Evolutionary conservation across 2,329 filamentous ascomycete species (phyloP).

Genomic region (Kalaharituber pfeilii): DNA sequence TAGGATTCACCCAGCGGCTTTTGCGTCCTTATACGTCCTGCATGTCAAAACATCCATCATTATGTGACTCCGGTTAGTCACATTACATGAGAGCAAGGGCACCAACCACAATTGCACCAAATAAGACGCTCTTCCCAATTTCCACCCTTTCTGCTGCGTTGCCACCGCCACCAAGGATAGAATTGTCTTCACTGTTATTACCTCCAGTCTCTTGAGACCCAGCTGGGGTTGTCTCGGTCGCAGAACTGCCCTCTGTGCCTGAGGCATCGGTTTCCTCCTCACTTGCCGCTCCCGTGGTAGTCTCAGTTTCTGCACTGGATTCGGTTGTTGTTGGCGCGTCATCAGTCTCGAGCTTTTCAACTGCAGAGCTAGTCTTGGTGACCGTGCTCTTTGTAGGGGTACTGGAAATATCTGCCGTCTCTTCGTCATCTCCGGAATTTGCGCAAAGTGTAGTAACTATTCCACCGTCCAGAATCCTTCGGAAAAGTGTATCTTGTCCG

Average conservation of each 20-base stretch:
- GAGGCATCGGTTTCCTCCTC: background rate
- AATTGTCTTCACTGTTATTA: background rate
- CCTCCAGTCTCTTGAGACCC: background rate
- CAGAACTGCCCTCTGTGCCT: background rate
- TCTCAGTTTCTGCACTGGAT: background rate
- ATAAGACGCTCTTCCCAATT: background rate
- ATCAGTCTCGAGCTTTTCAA: too few relatives aligned
- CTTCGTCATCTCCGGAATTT: background rate
- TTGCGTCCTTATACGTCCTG: too few relatives aligned
- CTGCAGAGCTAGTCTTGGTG: background rate
- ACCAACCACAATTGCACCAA: background rate
- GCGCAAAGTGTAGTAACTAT: constrained; percentile 7
- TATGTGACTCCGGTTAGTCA: too few relatives aligned
- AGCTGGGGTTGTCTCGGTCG: background rate
- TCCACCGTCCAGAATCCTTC: constrained; percentile 11
- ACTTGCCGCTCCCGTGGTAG: background rate
- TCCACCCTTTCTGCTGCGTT: background rate
- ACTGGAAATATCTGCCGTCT: background rate
- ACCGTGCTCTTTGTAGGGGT: background rate
- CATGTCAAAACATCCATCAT: too few relatives aligned
- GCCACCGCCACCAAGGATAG: background rate
- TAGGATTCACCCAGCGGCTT: too few relatives aligned
- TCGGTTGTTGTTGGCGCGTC: background rate
- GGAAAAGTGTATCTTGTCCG: constrained; percentile 7
- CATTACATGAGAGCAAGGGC: too few relatives aligned